Percentiles rank a stretch among this genome's conserved stretches.
These are phyloP conservation scores for Suhomyces choctaworum DNA, from an alignment of 1,139 yeast genomes.

Conservation along the genomic window DNA sequence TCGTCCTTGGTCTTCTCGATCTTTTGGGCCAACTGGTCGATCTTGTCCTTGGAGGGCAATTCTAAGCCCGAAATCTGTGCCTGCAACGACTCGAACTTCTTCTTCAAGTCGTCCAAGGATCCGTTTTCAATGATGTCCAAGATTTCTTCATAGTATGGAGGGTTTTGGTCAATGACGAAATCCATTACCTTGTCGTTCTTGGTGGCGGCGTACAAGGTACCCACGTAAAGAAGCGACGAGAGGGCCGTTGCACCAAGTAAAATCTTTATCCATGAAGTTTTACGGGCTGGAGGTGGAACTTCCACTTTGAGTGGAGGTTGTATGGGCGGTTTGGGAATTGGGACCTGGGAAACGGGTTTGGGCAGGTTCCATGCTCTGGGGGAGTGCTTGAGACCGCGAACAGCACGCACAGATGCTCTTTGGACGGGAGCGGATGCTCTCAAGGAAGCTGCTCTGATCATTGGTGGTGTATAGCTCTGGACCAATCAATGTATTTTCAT, in stretches of 20 bases:
- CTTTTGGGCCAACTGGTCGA: conserved; percentile 36
- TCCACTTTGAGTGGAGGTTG: conserved; percentile 6
- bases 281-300: conserved; percentile 13
- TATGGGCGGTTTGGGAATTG: conserved; percentile 9
- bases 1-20: conserved; percentile 38
- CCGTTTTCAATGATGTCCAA: conserved; percentile 44
- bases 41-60: conserved; percentile 34
- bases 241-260: conserved; percentile 34
- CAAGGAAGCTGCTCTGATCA: conserved; percentile 16
- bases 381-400: conserved; percentile 7
- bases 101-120: conserved; percentile 34
- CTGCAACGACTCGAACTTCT: conserved; percentile 22
- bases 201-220: conserved; percentile 44
- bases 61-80: conserved; percentile 24
- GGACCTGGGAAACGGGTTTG: conserved; percentile 4
- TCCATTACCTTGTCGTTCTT: conserved; percentile 49
- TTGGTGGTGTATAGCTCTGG: conserved; percentile 10
- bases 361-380: conserved; percentile 3
- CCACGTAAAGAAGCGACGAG: conserved; percentile 38
- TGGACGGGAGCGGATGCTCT: conserved; percentile 7
- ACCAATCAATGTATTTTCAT: conserved; percentile 10
- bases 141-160: conserved; percentile 48
- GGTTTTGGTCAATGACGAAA: conserved; percentile 46
- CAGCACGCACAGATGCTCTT: conserved; percentile 6
- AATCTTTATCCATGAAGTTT: conserved; percentile 34